Base-by-base conservation (phyloP, 768 basidiomycete species). In the Rhodotorula graminis region DNA sequence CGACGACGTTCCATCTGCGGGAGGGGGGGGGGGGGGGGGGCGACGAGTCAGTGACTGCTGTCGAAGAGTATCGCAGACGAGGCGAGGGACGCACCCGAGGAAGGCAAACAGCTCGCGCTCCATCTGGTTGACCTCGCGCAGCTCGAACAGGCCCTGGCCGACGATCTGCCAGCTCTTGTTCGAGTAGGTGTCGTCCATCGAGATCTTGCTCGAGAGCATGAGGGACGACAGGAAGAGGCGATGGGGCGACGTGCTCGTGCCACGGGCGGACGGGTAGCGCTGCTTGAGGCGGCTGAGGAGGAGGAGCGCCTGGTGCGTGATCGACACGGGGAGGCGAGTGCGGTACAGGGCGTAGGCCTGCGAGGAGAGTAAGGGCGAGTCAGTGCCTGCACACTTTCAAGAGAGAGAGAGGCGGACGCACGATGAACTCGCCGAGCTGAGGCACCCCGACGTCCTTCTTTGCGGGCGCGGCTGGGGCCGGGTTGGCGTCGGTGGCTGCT, bases 101-200 rank as follows among this genome's bases (percentile, higher is more conserved):
- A 97, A 98, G 25, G 87, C 85, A 74, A 88, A 92, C 89, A 96
- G 93, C 82, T 94, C 92, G 33, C 92, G 84, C 83, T 94, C 93
- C 74, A 75, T 93, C 84, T 94, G 92, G 81, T 96, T 96, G 79
- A 96, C 89, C 84, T 94, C 93, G 59, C 90, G 85, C 14, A 94
- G 82, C 2, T 85, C 83, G 77, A 93, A 94, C 87, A 92, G 89
- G 42, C 87, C 88, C 80, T 93, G 91, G 0, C 90, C 92, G 53
- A 94, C 92, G 58, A 93, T 89, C 11, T 87, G 86, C 92, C 92
- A 94, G 0, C 89, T 90, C 80, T 92, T 92, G 85, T 93, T 93
- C 25, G 90, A 91, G 80, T 93, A 94, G 0, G 91, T 93, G 77
- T 93, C 92, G 83, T 94, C 92, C 82, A 92, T 93, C 61, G 92